These are phyloP conservation scores for Daldinia vernicosa DNA, from an alignment of 495 filamentous ascomycete species.

Conservation along the genomic window DNA sequence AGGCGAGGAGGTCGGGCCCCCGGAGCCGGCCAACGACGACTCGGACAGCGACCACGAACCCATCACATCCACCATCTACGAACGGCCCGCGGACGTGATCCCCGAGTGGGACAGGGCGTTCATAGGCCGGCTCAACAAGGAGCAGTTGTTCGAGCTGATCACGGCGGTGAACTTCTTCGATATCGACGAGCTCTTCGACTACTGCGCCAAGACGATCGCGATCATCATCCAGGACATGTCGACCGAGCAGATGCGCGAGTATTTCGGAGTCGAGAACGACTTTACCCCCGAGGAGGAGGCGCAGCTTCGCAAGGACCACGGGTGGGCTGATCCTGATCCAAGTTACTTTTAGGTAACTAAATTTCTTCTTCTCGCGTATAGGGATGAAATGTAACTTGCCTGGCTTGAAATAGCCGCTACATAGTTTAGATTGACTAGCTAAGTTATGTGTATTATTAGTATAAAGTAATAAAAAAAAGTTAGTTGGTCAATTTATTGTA, in stretches of 20 bases:
- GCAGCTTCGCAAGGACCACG: constrained; percentile 75
- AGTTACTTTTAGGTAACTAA: not conserved
- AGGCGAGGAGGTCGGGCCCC: too few species aligned
- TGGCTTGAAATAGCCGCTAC: too few species aligned
- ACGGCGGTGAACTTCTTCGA: constrained; percentile 78
- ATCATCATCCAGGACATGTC: constrained; percentile 80
- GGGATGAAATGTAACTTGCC: too few species aligned
- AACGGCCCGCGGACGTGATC: too few species aligned
- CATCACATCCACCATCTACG: too few species aligned
- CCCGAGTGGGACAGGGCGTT: not conserved
- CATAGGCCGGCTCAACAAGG: not conserved
- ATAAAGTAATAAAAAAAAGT: too few species aligned
- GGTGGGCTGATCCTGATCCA: constrained; percentile 65
- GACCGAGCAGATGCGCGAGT: constrained; percentile 78
- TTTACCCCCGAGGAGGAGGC: constrained; percentile 80
- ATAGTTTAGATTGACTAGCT: too few species aligned
- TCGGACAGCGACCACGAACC: too few species aligned
- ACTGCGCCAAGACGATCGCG: constrained; percentile 75
- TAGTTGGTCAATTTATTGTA: too few species aligned
- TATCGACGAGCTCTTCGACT: constrained; percentile 73
- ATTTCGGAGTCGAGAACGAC: constrained; percentile 79
- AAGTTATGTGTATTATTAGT: too few species aligned
- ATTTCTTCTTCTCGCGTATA: too few species aligned
- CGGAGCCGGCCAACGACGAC: too few species aligned
- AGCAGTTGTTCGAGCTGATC: not conserved